Evolutionary conservation across 257 asterid species (phyloP), one percentile per base, ranked within the genome.

Genomic region (Avicennia marina): DNA sequence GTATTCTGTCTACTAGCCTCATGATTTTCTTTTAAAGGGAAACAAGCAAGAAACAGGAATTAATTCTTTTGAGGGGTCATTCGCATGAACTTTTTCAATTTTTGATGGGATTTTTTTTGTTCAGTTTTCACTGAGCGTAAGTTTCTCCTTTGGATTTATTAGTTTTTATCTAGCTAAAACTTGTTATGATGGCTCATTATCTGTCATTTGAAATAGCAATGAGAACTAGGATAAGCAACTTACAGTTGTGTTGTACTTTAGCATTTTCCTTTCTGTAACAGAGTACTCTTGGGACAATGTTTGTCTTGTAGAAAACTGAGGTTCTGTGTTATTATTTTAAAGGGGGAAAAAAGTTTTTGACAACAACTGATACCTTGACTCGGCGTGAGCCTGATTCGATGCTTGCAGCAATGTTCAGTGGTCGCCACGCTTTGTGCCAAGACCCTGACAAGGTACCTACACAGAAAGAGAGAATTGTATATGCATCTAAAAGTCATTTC

Each of bases 331-430:
- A 63, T 49, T 47, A 19, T 31, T 53, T 47, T 65, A 24, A 56
- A 83, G 97, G 98, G 56, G 98, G 95, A 60, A 85, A 79, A 72
- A 90, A 87, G 71, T 90, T 81, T 52, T 79, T 89, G 70, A 90
- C 98, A 4, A 90, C 96, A 16, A 58, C 75, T 47, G 96, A 82
- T 76, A 87, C 98, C 5, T 66, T 90, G 79, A 84, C 95, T 20
- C 89, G 75, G 63, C 81, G 96, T 17, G 96, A 90, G 69, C 96
- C 98, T 25, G 80, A 84, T 47, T 90, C 96, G 40, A 90, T 90
- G 96, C 95, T 90, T 60, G 90, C 95, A 7, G 98, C 95, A 22
- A 90, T 90, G 95, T 90, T 87, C 76, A 90, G 98, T 65, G 98
- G 95, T 56, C 89, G 96, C 48, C 96, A 90, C 74, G 72, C 91